Evolutionary conservation across 2,329 filamentous ascomycete genomes (phyloP).

Genomic region (Hypoxylon sp.): DNA sequence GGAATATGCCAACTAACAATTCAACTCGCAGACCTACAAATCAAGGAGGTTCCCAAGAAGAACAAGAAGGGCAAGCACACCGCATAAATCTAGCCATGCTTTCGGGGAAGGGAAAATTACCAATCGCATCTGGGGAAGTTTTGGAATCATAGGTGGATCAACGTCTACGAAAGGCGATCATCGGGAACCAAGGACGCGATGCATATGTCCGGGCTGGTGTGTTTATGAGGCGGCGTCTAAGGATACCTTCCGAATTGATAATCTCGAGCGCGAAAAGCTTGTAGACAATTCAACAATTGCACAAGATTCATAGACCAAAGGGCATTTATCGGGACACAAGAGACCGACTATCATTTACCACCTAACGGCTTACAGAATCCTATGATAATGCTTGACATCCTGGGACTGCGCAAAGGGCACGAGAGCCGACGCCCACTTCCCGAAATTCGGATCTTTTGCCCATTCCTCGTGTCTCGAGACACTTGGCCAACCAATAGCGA

Average conservation of each 20-base stretch:
- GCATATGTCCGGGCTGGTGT: conserved; percentile 53
- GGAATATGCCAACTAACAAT: conserved; percentile 43
- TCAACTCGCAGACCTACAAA: conserved; percentile 61
- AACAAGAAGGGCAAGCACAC: conserved; percentile 66
- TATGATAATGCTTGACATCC: conserved; percentile 55
- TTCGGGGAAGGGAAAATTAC: conserved; percentile 38
- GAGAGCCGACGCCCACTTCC: conserved; percentile 47
- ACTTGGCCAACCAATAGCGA: conserved; percentile 59
- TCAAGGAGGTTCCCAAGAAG: conserved; percentile 69
- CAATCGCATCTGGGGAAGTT: conserved; percentile 38
- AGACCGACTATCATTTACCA: conserved; percentile 10
- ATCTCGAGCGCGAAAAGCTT: conserved; percentile 54
- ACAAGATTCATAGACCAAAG: conserved; percentile 38
- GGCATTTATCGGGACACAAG: background rate
- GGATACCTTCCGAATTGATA: conserved; percentile 68
- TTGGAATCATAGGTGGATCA: conserved; percentile 39
- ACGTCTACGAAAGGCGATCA: conserved; percentile 31
- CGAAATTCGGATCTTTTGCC: conserved; percentile 46
- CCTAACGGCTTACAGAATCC: conserved; percentile 48
- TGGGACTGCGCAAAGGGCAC: conserved; percentile 42
- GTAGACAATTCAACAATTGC: conserved; percentile 54
- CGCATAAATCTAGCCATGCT: conserved; percentile 23
- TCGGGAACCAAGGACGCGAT: conserved; percentile 43
- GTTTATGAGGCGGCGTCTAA: conserved; percentile 68
- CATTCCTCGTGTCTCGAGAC: conserved; percentile 56